Base-by-base conservation (phyloP, 2,329 filamentous ascomycete genomes). In the Ophiocordyceps camponoti-rufipedis region DNA sequence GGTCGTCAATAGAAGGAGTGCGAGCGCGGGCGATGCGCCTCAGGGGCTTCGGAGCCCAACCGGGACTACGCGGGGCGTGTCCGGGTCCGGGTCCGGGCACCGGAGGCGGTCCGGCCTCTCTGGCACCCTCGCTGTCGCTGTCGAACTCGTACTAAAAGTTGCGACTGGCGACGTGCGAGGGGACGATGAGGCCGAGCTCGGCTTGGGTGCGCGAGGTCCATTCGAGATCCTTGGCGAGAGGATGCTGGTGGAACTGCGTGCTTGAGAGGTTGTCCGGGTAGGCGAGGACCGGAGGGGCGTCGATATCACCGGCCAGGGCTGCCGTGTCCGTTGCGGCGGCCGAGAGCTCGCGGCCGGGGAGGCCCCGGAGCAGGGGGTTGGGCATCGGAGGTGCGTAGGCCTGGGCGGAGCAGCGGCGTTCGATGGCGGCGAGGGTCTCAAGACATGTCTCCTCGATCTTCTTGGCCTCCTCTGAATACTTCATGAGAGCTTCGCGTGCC, bases 291-390 rank as follows among this genome's bases (percentile, higher is more conserved):
- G 57, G 54, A 1, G 58, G 53, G 0, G 52, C 58, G 4, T 50
- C 47, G 5, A 49, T 45, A 33, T 65, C 61, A 28, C 54, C 53
- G n/a, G 55, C 51, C 48, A 65, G 62, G 3, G 53, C 53, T 13
- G 60, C 58, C 5, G 56, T 57, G 29, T 66, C 61, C 2, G 61
- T 65, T 43, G 59, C 63, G 13, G 64, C 58, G 4, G 54, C 55
- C 0, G 61, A 62, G 10, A 65, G 49, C 44, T 66, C 63, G 45
- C 62, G 56, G 2, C 63, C 63, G 1, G 64, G 62, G 46, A 62
- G 57, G 6, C 63, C 62, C 44, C 49, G 54, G 10, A 65, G 54
- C 0, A 66, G 54, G 72, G 63, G 88, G 31, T 57, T 54, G 0
- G 53, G 53, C 8, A 50, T 48, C 5, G 51, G 44, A 19, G 50